Percentiles rank a stretch among this genome's conserved stretches.
Evolutionary conservation across 2,329 filamentous ascomycete species (phyloP).

Genomic region (Colletotrichum viniferum): DNA sequence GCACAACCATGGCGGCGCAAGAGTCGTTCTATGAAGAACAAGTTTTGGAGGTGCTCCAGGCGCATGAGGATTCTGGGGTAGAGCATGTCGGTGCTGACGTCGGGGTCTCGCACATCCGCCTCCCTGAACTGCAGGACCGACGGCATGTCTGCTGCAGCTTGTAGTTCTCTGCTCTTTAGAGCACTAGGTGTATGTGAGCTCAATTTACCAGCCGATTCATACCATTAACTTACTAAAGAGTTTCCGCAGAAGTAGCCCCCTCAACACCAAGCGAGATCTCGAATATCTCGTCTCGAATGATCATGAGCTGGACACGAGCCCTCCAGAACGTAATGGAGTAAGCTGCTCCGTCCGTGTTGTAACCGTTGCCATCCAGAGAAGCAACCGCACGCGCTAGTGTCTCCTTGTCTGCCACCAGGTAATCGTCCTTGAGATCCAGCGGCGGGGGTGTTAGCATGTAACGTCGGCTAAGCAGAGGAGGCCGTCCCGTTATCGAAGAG

Average conservation of each 20-base stretch:
- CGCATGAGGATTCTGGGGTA: conserved; percentile 51
- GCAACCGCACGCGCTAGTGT: conserved; percentile 41
- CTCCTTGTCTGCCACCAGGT: conserved; percentile 47
- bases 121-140: conserved; percentile 40
- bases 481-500: conserved; percentile 58
- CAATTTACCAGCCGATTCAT: accelerated
- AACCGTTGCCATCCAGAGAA: conserved; percentile 52
- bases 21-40: conserved; percentile 63
- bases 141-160: conserved; percentile 38
- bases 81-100: conserved; percentile 32
- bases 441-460: conserved; percentile 60
- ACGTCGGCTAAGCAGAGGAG: conserved; percentile 54
- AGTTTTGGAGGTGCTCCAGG: conserved; percentile 58
- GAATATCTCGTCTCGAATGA: conserved; percentile 62
- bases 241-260: conserved; percentile 29
- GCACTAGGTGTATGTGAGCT: conserved; percentile 26
- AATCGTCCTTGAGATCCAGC: conserved; percentile 56
- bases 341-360: conserved; percentile 51
- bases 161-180: conserved; percentile 37
- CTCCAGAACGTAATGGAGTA: conserved; percentile 49
- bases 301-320: conserved; percentile 50
- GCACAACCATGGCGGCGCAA: conserved; percentile 48
- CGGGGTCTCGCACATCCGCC: conserved; percentile 37
- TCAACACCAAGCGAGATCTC: conserved; percentile 56
- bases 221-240: not conserved